phyloP scores from a whole-genome alignment of 208 protist genomes.

The Leishmania mexicana region DNA sequence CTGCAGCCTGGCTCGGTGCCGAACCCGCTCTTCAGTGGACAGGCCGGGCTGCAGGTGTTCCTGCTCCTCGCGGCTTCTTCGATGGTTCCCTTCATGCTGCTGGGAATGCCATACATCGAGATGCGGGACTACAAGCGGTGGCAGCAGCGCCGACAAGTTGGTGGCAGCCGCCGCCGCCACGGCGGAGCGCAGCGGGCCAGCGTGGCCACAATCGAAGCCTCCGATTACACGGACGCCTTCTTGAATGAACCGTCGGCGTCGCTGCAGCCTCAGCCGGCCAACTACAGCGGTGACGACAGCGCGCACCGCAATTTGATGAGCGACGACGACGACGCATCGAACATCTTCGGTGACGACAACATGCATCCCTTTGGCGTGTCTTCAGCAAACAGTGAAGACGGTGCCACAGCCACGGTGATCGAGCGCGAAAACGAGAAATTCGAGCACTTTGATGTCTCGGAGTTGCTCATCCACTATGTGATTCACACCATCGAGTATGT shows the following conservation, averaged over 20 bases:
- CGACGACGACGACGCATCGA: conserved; percentile 18
- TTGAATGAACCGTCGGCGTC: conserved; percentile 26
- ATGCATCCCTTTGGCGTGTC: conserved; percentile 11
- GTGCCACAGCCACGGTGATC: background rate
- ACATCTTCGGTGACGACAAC: conserved; percentile 22
- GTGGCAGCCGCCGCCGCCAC: background rate
- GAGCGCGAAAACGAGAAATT: conserved; percentile 41
- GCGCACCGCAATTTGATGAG: conserved; percentile 14
- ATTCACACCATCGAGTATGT: conserved; percentile 99
- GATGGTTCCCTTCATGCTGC: conserved; percentile 86
- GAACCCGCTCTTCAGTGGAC: conserved; percentile 76
- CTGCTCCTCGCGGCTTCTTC: conserved; percentile 75
- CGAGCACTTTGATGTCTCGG: conserved; percentile 88
- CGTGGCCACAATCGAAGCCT: conserved; percentile 23
- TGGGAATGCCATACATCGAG: conserved; percentile 82
- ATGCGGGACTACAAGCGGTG: conserved; percentile 54
- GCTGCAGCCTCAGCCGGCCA: background rate
- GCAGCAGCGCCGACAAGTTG: conserved; percentile 20
- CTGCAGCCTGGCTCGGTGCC: conserved; percentile 80
- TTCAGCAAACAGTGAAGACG: background rate
- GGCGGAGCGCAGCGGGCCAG: conserved; percentile 10
- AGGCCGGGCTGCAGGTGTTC: conserved; percentile 82
- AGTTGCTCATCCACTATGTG: conserved; percentile 97
- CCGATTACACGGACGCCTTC: conserved; percentile 8
- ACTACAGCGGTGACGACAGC: background rate